These are phyloP conservation scores for Harrya chromipes DNA, from an alignment of 768 basidiomycete species.

Conservation along the genomic window DNA sequence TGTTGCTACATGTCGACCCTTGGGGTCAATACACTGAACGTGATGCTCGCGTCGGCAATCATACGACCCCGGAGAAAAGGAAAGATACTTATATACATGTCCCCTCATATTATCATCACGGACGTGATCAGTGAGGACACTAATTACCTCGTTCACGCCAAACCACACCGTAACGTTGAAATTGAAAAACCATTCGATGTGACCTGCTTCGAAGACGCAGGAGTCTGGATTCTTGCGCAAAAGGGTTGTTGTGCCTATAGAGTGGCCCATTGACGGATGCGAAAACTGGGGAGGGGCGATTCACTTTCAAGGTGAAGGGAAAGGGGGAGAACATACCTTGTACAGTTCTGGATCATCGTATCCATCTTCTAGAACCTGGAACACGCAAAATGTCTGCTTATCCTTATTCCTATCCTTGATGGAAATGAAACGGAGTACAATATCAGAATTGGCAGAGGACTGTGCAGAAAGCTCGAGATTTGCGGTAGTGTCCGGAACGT, in stretches of 20 bases:
- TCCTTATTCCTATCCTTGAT: conserved; percentile 32
- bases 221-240: conserved; percentile 46
- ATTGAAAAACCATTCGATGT: conserved; percentile 50
- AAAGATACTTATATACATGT: conserved; percentile 42
- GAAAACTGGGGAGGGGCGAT: conserved; percentile 35
- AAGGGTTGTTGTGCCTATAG: conserved; percentile 43
- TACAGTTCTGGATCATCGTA: conserved; percentile 39
- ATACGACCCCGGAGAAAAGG: background rate
- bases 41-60: background rate
- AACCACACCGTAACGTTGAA: conserved; percentile 46
- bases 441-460: no score
- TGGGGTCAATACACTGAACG: conserved; percentile 48
- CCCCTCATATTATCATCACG: conserved; percentile 15
- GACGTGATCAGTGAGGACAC: background rate
- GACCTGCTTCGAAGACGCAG: conserved; percentile 48
- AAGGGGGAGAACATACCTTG: conserved; percentile 29
- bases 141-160: conserved; percentile 44
- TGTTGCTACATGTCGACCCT: conserved; percentile 44
- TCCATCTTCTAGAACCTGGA: conserved; percentile 31
- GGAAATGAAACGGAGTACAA: conserved; percentile 39
- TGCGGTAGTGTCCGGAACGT: no score
- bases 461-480: no score
- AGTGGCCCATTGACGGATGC: conserved; percentile 43
- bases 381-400: conserved; percentile 43
- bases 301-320: background rate